phyloP scores from a whole-genome alignment of 441 rosid species.

The Aquilaria agallochum region DNA sequence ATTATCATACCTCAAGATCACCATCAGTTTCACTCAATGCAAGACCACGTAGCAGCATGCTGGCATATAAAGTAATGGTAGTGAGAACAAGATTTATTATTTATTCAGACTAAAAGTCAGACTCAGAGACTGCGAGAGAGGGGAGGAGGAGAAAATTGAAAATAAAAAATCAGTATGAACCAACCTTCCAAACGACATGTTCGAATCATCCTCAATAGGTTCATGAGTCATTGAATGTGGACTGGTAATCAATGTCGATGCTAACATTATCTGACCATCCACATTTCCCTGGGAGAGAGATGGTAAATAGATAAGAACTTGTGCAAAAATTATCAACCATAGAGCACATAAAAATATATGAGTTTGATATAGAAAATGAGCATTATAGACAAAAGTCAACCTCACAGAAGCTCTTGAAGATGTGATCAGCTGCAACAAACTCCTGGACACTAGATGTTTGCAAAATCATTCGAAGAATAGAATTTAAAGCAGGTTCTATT shows the following conservation, averaged over 20 bases:
- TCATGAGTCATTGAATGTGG: constrained; percentile 59
- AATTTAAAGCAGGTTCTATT: constrained; percentile 89
- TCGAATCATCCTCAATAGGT: constrained; percentile 82
- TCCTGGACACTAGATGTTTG: constrained; percentile 86
- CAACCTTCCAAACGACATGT: constrained; percentile 98
- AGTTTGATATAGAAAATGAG: constrained; percentile 10
- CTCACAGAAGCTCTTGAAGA: constrained; percentile 92
- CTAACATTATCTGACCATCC: constrained; percentile 91
- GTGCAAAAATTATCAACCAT: neutral
- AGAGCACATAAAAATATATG: constrained; percentile 10
- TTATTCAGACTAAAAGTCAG: neutral
- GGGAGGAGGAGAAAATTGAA: neutral
- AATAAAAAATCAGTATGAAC: constrained; percentile 17
- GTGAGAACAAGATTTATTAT: neutral
- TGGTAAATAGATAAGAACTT: constrained; percentile 8
- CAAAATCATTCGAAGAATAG: constrained; percentile 86
- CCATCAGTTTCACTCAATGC: constrained; percentile 84
- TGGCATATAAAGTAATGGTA: constrained; percentile 31
- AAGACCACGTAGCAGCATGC: constrained; percentile 92
- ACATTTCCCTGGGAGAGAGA: constrained; percentile 48
- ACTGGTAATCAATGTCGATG: constrained; percentile 91
- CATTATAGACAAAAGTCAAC: constrained; percentile 24
- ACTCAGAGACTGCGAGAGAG: constrained; percentile 10
- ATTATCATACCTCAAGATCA: constrained; percentile 81
- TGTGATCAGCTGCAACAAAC: constrained; percentile 88